phyloP scores from a whole-genome alignment of 768 basidiomycete genomes.

The Rhodosporidiobolus sp. region DNA sequence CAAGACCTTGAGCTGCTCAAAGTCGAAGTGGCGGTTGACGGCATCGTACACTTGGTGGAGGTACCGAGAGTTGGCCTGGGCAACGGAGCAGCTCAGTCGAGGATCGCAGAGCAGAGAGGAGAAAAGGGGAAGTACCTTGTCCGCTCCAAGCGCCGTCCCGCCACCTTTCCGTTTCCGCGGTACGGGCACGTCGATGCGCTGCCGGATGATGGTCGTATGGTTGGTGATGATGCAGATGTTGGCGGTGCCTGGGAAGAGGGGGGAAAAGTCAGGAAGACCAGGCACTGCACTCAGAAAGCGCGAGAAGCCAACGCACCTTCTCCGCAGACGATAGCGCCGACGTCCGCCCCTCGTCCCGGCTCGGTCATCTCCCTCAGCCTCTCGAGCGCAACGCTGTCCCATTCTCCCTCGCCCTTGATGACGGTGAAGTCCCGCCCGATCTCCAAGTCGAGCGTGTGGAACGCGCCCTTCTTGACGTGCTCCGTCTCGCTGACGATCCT shows the following conservation, averaged over 20 bases:
- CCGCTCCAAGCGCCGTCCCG: conserved; percentile 75
- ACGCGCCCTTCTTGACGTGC: conserved; percentile 86
- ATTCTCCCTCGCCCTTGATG: conserved; percentile 71
- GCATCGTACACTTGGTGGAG: conserved; percentile 79
- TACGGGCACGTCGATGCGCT: conserved; percentile 80
- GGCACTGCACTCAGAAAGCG: not conserved
- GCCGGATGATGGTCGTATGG: conserved; percentile 91
- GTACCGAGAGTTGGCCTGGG: conserved; percentile 71
- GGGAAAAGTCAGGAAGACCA: not conserved
- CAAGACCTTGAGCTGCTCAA: conserved; percentile 74
- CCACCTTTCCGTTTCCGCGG: conserved; percentile 85
- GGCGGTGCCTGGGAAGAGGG: conserved; percentile 60
- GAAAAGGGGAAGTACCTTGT: conserved; percentile 57
- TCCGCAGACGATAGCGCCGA: conserved; percentile 91
- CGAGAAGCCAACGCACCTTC: conserved; percentile 58
- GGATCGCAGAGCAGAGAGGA: not conserved
- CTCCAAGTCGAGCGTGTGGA: conserved; percentile 91
- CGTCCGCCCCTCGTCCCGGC: conserved; percentile 92
- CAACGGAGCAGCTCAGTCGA: not conserved
- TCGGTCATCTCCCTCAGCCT: conserved; percentile 82
- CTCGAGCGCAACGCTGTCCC: conserved; percentile 83
- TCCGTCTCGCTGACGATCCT: conserved; percentile 79
- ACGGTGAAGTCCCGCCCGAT: conserved; percentile 84
- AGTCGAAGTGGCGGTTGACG: conserved; percentile 87
- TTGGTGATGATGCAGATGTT: conserved; percentile 92